These are phyloP conservation scores for Colletotrichum cuscutae DNA, from an alignment of 2,329 filamentous ascomycete genomes.

Conservation along the genomic window DNA sequence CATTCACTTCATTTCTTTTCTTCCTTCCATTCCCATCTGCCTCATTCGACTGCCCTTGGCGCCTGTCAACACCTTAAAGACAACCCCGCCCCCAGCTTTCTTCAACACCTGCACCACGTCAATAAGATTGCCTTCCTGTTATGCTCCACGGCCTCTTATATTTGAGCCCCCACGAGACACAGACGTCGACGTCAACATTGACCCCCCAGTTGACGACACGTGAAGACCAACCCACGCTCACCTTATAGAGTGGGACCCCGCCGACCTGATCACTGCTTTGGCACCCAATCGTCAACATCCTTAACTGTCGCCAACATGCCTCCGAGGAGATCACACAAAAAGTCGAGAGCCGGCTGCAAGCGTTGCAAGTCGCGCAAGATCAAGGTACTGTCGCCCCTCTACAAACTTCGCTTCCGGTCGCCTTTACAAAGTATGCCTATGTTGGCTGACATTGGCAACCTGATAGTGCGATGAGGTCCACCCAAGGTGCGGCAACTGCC, in stretches of 20 bases:
- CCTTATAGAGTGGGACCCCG: slow-evolving; percentile 28
- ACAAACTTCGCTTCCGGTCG: not conserved
- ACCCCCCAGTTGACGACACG: slow-evolving; percentile 17
- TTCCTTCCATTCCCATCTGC: not conserved
- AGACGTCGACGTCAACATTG: slow-evolving; percentile 16
- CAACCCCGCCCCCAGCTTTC: not conserved
- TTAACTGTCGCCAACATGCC: slow-evolving; percentile 57
- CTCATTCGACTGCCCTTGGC: slow-evolving; percentile 1
- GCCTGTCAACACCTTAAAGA: slow-evolving; percentile 8
- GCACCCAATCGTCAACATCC: not conserved
- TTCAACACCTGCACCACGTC: not conserved
- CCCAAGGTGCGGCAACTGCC: slow-evolving; percentile 73
- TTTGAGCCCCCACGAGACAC: slow-evolving; percentile 3
- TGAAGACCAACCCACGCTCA: slow-evolving; percentile 10
- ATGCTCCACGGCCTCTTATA: slow-evolving; percentile 17
- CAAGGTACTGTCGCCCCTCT: slow-evolving; percentile 60
- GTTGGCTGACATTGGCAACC: not conserved
- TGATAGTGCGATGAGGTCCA: slow-evolving; percentile 73
- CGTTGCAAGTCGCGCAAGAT: slow-evolving; percentile 76
- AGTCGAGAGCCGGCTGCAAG: slow-evolving; percentile 73
- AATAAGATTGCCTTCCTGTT: slow-evolving; percentile 15
- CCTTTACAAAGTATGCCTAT: not conserved
- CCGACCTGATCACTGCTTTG: not conserved
- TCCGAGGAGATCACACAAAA: slow-evolving; percentile 75
- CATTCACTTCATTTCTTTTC: slow-evolving; percentile 4